phyloP scores from a whole-genome alignment of 1,284 basidiomycete genomes.

The Rhodotorula sp. region DNA sequence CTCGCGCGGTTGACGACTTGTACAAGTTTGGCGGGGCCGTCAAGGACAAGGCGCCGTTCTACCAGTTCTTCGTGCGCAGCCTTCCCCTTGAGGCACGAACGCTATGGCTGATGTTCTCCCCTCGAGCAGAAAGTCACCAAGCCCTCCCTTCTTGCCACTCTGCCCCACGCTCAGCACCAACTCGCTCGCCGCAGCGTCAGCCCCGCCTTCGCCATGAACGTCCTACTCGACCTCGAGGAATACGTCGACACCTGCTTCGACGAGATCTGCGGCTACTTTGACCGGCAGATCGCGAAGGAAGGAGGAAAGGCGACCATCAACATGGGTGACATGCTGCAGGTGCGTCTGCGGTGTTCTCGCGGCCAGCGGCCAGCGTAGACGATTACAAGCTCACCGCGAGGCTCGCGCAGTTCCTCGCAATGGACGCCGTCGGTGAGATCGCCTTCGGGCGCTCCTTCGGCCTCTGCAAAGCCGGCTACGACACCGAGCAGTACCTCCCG shows the following conservation, averaged over 20 bases:
- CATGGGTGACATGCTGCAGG: conserved; percentile 1
- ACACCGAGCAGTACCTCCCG: neutral
- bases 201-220: conserved; percentile 8
- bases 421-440: conserved; percentile 14
- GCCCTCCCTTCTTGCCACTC: conserved; percentile 10
- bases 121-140: neutral
- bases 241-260: conserved; percentile 7
- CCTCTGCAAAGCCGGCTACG: conserved; percentile 1
- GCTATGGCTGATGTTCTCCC: neutral
- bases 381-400: no score
- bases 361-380: no score
- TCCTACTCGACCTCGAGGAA: conserved; percentile 9
- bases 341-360: no score
- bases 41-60: conserved; percentile 6
- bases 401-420: conserved; percentile 4
- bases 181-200: conserved; percentile 6
- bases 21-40: neutral
- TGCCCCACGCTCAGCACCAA: neutral
- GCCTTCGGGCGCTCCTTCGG: conserved; percentile 2
- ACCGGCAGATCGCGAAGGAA: neutral
- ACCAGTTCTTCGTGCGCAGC: conserved; percentile 6
- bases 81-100: neutral
- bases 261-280: neutral
- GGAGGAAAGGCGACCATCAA: neutral
- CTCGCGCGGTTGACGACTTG: neutral